Base-by-base conservation (phyloP, 2,329 filamentous ascomycete genomes). In the Tolypocladium guangdongense region DNA sequence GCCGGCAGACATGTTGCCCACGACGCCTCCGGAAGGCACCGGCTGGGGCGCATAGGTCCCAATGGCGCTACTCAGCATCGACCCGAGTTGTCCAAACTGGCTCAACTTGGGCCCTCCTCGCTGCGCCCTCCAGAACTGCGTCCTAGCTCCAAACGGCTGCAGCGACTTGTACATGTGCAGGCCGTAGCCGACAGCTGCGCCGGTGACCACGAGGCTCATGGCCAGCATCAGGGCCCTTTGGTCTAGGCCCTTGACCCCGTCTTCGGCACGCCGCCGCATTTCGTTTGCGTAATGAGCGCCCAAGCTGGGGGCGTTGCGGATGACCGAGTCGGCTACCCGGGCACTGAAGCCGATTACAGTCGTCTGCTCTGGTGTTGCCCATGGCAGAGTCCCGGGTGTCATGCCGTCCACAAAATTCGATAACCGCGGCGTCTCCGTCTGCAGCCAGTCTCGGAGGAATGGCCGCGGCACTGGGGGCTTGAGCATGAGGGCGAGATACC, bases 401-500 rank as follows among this genome's bases (percentile, higher is more conserved):
- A 73, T 58, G 43, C 60, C 55, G 12, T 67, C 61, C 11, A 71
- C 63, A 49, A 71, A 71, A 14, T 46, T 59, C 2, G 60, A 63
- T 12, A 72, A 48, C 20, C 60, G 60, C 1, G 68, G 65, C 0
- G 63, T 56, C 50, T 69, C 62, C 10, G 64, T 55, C 27, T 58
- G 52, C 2, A 78, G 63, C 63, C 73, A 76, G 51, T 75, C 70
- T 51, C 70, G 67, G 14, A 72, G 52, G 50, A 72, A 72, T 12
- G 66, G 61, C 46, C 70, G 69, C 3, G 76, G 76, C 4, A 78
- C 74, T 14, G 68, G 63, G 8, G 70, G 68, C 52, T 74, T 70
- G 24, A 86, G 73, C 74, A 93, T 87, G 50, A 96, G 71, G 2
- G 82, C 78, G 37, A 97, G 73, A 66, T 95, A 95, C 12, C 85